A percentile compares a stretch with the other conserved stretches of the same genome.
Conservation (phyloP, 768 basidiomycete species). For the Tricholoma terreum region DNA sequence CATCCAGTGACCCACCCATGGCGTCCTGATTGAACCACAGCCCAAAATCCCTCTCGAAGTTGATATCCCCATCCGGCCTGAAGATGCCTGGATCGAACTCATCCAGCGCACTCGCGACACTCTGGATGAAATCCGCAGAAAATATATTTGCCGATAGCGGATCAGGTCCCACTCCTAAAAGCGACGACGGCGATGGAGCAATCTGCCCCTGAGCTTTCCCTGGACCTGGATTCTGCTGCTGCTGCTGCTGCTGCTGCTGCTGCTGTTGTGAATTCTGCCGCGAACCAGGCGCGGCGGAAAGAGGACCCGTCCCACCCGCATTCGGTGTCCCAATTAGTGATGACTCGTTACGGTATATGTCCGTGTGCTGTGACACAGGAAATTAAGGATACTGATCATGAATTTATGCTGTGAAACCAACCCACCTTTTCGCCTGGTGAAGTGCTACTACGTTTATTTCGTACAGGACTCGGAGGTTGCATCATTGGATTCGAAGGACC, state of each 20-base stretch:
- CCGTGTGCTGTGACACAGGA: conserved; percentile 38
- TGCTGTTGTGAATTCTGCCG: no score
- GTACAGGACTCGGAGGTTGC: conserved; percentile 29
- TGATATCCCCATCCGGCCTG: conserved; percentile 46
- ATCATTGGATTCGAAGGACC: conserved; percentile 42
- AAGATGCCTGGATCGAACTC: conserved; percentile 42
- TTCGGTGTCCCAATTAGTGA: conserved; percentile 50
- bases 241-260: no score
- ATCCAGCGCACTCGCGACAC: conserved; percentile 37
- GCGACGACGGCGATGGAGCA: conserved; percentile 27
- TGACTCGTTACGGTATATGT: conserved; percentile 44
- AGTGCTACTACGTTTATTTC: conserved; percentile 54
- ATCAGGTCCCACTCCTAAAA: conserved; percentile 20
- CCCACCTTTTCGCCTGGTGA: conserved; percentile 61
- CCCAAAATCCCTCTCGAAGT: conserved; percentile 73
- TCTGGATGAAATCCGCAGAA: conserved; percentile 44
- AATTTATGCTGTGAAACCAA: conserved; percentile 2
- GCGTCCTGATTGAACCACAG: conserved; percentile 72
- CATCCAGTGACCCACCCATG: conserved; percentile 6
- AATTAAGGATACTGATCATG: background rate
- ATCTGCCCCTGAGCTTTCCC: conserved; percentile 12
- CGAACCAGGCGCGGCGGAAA: conserved; percentile 27
- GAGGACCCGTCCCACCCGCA: conserved; percentile 26
- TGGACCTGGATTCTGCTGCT: conserved; percentile 9
- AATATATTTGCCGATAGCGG: conserved; percentile 21